These are phyloP conservation scores for Botrytis fabae DNA, from an alignment of 2,329 filamentous ascomycete species.

Conservation along the genomic window DNA sequence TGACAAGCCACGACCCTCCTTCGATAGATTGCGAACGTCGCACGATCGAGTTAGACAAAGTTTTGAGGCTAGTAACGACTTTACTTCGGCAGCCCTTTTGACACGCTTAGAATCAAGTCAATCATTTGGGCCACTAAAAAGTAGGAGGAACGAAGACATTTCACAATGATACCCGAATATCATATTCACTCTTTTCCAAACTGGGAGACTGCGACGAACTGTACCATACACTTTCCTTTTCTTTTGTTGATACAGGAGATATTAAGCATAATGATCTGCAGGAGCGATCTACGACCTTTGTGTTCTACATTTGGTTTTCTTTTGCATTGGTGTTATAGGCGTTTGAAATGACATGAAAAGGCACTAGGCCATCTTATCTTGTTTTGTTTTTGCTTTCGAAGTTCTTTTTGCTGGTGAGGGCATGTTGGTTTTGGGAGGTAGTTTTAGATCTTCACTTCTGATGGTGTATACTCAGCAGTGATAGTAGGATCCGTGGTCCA, in stretches of 20 bases:
- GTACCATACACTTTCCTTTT: conserved; percentile 41
- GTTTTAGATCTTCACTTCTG: conserved; percentile 27
- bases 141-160: conserved; percentile 30
- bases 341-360: conserved; percentile 27
- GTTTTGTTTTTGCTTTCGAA: conserved; percentile 4
- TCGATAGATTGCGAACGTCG: conserved; percentile 80
- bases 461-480: conserved; percentile 22
- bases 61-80: conserved; percentile 86
- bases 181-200: conserved; percentile 22
- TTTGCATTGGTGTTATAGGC: conserved; percentile 38
- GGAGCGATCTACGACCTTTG: conserved; percentile 49
- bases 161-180: conserved; percentile 27
- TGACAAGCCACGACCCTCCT: conserved; percentile 77
- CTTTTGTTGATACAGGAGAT: conserved; percentile 43
- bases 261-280: conserved; percentile 50
- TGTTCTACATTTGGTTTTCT: conserved; percentile 33
- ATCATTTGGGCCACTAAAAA: conserved; percentile 35
- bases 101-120: conserved; percentile 77
- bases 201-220: conserved; percentile 28
- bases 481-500: conserved; percentile 22
- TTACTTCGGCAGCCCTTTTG: conserved; percentile 85
- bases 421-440: conserved; percentile 19
- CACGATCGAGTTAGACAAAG: conserved; percentile 83
- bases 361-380: conserved; percentile 18
- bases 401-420: conserved; percentile 11